These are phyloP conservation scores for Withania somnifera DNA, from an alignment of 305 asterid genomes.

Conservation along the genomic window DNA sequence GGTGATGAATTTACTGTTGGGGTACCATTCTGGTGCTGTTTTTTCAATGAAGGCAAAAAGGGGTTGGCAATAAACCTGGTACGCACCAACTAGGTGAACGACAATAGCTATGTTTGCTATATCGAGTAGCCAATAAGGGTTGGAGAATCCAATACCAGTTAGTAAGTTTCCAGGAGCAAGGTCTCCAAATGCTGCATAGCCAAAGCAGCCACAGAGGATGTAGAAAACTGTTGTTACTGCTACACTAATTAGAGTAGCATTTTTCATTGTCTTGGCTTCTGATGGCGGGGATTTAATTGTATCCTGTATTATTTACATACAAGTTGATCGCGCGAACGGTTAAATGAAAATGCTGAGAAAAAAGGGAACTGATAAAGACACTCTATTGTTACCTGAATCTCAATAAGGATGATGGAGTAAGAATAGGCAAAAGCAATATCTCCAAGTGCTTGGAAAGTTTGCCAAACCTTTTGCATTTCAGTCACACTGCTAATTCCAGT, in stretches of 20 bases:
- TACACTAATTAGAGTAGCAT: conserved; percentile 58
- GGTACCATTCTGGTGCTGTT: conserved; percentile 31
- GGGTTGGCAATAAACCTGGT: conserved; percentile 88
- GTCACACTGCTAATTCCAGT: conserved; percentile 62
- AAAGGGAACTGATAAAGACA: neutral
- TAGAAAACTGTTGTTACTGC: conserved; percentile 67
- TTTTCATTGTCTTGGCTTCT: conserved; percentile 76
- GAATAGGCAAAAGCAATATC: conserved; percentile 92
- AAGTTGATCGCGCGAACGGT: neutral
- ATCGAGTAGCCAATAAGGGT: conserved; percentile 82
- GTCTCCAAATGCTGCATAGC: conserved; percentile 88
- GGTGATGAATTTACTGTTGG: conserved; percentile 33
- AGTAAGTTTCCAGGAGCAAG: conserved; percentile 67
- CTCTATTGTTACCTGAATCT: conserved; percentile 47
- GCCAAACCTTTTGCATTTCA: conserved; percentile 64
- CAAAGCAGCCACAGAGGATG: conserved; percentile 83
- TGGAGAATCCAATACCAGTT: conserved; percentile 74
- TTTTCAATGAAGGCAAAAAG: conserved; percentile 74
- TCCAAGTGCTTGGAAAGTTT: conserved; percentile 79
- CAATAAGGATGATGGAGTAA: conserved; percentile 80
- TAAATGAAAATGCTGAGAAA: neutral
- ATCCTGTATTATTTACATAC: conserved; percentile 24
- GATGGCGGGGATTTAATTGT: conserved; percentile 78
- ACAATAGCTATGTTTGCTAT: conserved; percentile 76
- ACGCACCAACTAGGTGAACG: conserved; percentile 71